phyloP scores from a whole-genome alignment of 1,284 basidiomycete species.

The Ceratobasidium sp. region DNA sequence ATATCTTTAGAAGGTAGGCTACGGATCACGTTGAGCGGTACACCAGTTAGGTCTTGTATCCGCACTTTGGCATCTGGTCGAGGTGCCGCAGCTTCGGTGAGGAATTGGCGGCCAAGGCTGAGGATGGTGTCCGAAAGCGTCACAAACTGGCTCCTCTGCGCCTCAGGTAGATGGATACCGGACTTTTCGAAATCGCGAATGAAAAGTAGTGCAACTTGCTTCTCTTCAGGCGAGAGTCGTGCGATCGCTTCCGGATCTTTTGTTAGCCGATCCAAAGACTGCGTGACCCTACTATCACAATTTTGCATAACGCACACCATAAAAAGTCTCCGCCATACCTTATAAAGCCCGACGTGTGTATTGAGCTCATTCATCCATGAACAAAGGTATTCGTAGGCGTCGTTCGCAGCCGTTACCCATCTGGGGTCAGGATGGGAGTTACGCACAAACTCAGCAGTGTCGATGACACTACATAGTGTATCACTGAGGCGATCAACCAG shows the following conservation, averaged over 20 bases:
- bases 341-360: constrained; percentile 90
- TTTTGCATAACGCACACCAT: constrained; percentile 16
- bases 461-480: constrained; percentile 93
- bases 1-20: constrained; percentile 41
- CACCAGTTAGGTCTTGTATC: constrained; percentile 48
- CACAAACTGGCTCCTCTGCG: constrained; percentile 81
- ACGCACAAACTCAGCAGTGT: constrained; percentile 90
- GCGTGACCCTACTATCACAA: constrained; percentile 9
- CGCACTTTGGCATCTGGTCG: constrained; percentile 53
- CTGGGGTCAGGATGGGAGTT: constrained; percentile 86
- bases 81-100: constrained; percentile 66
- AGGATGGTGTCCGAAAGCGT: constrained; percentile 89
- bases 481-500: constrained; percentile 88
- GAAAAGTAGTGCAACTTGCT: constrained; percentile 89
- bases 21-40: constrained; percentile 38
- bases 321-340: constrained; percentile 62
- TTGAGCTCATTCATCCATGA: constrained; percentile 98
- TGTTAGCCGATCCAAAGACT: constrained; percentile 48
- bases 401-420: constrained; percentile 86
- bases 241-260: constrained; percentile 47
- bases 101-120: constrained; percentile 84
- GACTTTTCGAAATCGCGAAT: constrained; percentile 97
- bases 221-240: constrained; percentile 51
- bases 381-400: constrained; percentile 88
- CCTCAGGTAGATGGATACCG: constrained; percentile 85